phyloP scores from a whole-genome alignment of 208 protist species.

The Leishmania turanica region DNA sequence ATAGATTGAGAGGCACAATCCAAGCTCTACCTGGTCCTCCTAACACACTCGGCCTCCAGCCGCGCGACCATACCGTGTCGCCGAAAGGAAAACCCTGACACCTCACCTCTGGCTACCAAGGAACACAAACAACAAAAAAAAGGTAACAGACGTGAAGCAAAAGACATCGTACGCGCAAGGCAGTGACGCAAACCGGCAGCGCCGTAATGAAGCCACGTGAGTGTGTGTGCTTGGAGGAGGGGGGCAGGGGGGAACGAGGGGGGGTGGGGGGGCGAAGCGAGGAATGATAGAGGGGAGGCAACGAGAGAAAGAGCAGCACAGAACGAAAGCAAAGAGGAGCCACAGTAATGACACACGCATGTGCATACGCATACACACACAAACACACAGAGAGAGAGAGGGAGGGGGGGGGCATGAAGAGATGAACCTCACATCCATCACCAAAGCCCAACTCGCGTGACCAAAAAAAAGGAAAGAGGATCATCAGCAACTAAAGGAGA shows the following conservation, averaged over 20 bases:
- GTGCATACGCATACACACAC: neutral
- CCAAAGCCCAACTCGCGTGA: neutral
- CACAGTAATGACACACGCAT: neutral
- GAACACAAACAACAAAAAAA: neutral
- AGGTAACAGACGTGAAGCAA: neutral
- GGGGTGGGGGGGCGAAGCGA: neutral
- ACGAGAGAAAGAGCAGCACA: neutral
- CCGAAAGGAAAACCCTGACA: neutral
- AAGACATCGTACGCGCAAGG: neutral
- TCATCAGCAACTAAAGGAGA: neutral
- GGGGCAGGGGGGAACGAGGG: too few species aligned
- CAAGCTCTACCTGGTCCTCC: neutral
- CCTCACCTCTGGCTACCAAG: neutral
- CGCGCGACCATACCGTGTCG: neutral
- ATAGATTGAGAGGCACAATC: neutral
- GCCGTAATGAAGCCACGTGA: neutral
- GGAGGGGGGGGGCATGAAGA: neutral
- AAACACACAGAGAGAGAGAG: neutral
- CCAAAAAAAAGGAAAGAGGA: neutral
- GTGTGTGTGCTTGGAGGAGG: neutral
- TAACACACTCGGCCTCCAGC: neutral
- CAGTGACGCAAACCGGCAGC: neutral
- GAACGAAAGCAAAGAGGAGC: neutral
- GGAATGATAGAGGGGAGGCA: neutral
- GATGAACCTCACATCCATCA: neutral